Conservation (phyloP, 305 asterid species). For the Petunia hybrid region DNA sequence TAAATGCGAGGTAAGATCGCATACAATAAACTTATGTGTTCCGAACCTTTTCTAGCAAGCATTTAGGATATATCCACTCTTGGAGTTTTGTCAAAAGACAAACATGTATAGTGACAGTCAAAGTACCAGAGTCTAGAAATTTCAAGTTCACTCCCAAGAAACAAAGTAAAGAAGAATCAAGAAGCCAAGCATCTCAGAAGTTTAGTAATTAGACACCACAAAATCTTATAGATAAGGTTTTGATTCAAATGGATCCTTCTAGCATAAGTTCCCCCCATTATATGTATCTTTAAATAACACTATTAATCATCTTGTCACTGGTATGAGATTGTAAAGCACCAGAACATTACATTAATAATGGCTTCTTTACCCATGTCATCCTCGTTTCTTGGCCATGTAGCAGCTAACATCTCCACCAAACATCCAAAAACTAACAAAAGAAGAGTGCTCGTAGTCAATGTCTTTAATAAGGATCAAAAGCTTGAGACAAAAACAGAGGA, state of each 20-base stretch:
- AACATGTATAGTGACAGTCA: too few species aligned
- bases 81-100: too few species aligned
- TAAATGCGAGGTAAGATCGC: too few species aligned
- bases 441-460: conserved; percentile 45
- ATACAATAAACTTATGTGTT: too few species aligned
- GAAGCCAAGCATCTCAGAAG: background rate
- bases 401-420: conserved; percentile 36
- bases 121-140: background rate
- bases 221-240: background rate
- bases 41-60: too few species aligned
- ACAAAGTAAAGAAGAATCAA: background rate
- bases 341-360: conserved; percentile 40
- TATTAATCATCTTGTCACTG: background rate
- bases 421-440: conserved; percentile 47
- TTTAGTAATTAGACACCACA: background rate
- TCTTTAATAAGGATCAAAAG: conserved; percentile 39
- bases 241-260: conserved; percentile 3
- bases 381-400: conserved; percentile 51
- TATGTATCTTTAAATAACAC: conserved; percentile 4
- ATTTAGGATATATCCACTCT: too few species aligned
- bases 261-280: background rate
- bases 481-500: conserved; percentile 35
- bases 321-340: background rate
- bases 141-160: background rate
- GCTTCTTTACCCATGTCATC: conserved; percentile 59